Conservation (phyloP, 208 protist species). For the Acanthamoeba comandoni region DNA sequence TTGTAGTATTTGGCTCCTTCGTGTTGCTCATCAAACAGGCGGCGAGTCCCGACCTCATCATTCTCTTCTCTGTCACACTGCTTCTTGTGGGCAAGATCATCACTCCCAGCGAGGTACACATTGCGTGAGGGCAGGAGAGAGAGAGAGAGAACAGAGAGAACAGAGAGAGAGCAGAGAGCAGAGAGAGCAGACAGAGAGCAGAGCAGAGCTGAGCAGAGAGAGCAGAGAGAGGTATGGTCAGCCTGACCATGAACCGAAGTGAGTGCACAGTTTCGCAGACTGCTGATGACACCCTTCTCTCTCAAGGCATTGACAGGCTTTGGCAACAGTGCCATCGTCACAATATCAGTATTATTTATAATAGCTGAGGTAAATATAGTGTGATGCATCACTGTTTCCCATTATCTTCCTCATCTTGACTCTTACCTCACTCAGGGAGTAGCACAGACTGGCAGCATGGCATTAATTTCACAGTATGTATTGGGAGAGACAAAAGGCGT, state of each 20-base stretch:
- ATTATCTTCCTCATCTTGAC: not conserved
- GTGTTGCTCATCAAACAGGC: constrained; percentile 41
- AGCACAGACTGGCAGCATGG: not conserved
- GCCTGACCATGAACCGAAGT: no score
- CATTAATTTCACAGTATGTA: constrained; percentile 15
- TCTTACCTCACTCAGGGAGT: not conserved
- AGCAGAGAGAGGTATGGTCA: no score
- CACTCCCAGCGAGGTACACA: constrained; percentile 5
- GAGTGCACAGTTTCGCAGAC: no score
- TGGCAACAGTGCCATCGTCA: constrained; percentile 11
- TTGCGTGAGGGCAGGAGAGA: not conserved
- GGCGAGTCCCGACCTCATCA: constrained; percentile 4
- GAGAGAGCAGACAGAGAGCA: not conserved
- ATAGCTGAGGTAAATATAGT: constrained; percentile 36
- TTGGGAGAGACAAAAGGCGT: constrained; percentile 17
- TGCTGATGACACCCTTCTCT: not conserved
- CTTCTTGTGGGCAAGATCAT: constrained; percentile 21
- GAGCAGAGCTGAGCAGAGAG: no score
- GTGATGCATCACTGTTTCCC: not conserved
- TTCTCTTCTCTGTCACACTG: constrained; percentile 17
- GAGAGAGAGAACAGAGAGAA: not conserved
- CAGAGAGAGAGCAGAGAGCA: not conserved
- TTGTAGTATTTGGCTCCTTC: not conserved
- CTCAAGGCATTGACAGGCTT: not conserved
- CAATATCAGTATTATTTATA: constrained; percentile 55